Percentiles rank a stretch among this genome's conserved stretches.
Conservation (phyloP, 2,329 filamentous ascomycete species). For the Botrytis squamosa region DNA sequence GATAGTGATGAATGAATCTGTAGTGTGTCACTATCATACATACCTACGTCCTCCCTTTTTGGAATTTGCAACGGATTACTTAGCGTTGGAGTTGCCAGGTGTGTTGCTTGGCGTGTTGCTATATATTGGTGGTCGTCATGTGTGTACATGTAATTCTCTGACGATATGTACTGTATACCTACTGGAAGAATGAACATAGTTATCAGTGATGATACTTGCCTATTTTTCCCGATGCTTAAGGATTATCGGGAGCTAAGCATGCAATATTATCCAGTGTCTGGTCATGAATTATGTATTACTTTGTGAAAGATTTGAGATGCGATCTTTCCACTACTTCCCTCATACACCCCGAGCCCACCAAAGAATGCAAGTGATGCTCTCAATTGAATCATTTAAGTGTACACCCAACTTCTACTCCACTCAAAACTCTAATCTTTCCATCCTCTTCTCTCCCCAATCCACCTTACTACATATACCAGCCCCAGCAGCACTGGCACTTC, state of each 20-base stretch:
- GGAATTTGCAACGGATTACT: neutral
- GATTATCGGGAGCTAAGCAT: neutral
- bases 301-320: neutral
- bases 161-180: neutral
- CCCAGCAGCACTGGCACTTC: slow-evolving; percentile 80
- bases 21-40: neutral
- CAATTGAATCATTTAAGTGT: neutral
- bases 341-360: neutral
- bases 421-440: slow-evolving; percentile 35
- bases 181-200: neutral
- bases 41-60: neutral
- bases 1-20: slow-evolving; percentile 16
- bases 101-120: neutral
- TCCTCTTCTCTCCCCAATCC: slow-evolving; percentile 49
- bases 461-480: slow-evolving; percentile 72
- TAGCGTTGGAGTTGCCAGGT: neutral
- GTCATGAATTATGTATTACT: neutral
- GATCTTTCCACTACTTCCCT: neutral
- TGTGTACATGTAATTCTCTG: neutral
- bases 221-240: neutral
- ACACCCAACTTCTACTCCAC: neutral
- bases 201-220: neutral
- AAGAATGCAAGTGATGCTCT: neutral
- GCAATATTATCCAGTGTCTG: neutral
- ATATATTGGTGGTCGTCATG: neutral